These are phyloP conservation scores for Rhodotorula sp. DNA, from an alignment of 1,284 basidiomycete species.

Conservation along the genomic window DNA sequence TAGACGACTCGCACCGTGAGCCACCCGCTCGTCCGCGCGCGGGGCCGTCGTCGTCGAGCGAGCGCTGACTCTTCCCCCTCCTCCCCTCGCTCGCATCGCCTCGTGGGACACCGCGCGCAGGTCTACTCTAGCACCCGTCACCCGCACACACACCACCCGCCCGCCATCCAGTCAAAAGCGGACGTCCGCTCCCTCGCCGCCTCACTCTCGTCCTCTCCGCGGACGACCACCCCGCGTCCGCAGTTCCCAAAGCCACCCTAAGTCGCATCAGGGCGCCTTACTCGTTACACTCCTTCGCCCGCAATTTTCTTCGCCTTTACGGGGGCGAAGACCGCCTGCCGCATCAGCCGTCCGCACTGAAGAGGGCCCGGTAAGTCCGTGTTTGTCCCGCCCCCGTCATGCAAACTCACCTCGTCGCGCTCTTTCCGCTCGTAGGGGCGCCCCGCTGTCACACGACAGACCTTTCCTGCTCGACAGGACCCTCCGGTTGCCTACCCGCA, in stretches of 20 bases:
- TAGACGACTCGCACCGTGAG: too few species aligned
- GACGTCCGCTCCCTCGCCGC: background rate
- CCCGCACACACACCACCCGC: background rate
- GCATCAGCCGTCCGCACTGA: conserved; percentile 16
- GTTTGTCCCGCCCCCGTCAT: background rate
- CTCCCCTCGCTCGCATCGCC: background rate
- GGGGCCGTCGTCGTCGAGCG: too few species aligned
- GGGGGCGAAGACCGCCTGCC: conserved; percentile 32
- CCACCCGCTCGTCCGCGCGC: too few species aligned
- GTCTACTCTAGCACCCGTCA: conserved; percentile 2
- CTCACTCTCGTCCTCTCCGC: background rate
- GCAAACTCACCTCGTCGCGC: background rate
- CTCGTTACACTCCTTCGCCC: conserved; percentile 6
- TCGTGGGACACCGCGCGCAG: background rate
- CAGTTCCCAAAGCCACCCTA: conserved; percentile 18
- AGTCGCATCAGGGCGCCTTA: background rate
- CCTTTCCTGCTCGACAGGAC: conserved; percentile 18
- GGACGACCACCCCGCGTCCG: background rate
- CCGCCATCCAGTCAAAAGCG: conserved; percentile 4
- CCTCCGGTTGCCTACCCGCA: conserved; percentile 1
- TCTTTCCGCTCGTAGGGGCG: conserved; percentile 7
- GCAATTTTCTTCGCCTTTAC: conserved; percentile 27
- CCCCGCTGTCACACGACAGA: conserved; percentile 22
- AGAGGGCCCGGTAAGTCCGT: conserved; percentile 10
- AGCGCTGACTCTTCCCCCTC: background rate